These are phyloP conservation scores for Dactylellina cionopaga DNA, from an alignment of 2,329 filamentous ascomycete genomes.

Conservation along the genomic window DNA sequence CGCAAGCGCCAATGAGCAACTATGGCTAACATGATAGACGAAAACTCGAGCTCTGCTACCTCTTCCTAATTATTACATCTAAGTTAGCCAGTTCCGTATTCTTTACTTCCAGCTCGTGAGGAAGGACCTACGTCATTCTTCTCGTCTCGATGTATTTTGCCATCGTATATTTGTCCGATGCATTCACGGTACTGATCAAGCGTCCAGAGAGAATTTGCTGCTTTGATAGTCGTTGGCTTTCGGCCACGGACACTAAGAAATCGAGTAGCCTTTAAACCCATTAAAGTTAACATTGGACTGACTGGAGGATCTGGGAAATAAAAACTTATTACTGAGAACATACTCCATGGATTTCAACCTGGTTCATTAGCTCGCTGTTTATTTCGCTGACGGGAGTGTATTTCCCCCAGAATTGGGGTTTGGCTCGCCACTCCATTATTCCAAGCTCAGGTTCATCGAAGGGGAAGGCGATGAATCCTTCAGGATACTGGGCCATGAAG, in stretches of 20 bases:
- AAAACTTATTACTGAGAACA: background rate
- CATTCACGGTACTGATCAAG: conserved; percentile 15
- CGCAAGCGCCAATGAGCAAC: background rate
- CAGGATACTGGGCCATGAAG: conserved; percentile 21
- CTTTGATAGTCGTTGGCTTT: conserved; percentile 22
- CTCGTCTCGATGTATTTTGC: conserved; percentile 16
- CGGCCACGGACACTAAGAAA: conserved; percentile 25
- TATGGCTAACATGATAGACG: background rate
- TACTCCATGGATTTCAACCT: conserved; percentile 13
- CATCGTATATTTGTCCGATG: conserved; percentile 11
- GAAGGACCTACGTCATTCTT: conserved; percentile 1
- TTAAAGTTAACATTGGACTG: background rate
- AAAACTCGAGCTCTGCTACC: conserved; percentile 30
- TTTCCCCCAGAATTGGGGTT: conserved; percentile 2
- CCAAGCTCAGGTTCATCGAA: conserved; percentile 26
- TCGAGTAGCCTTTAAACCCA: conserved; percentile 17
- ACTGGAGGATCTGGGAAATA: background rate
- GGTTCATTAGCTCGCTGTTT: background rate
- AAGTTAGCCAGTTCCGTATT: background rate
- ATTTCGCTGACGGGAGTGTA: conserved; percentile 9
- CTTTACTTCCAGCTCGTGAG: background rate
- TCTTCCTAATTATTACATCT: background rate
- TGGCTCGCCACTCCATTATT: conserved; percentile 23
- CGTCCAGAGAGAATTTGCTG: conserved; percentile 9
- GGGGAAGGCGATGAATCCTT: conserved; percentile 2